A percentile compares a stretch with the other conserved stretches of the same genome.
These are phyloP conservation scores for Arabidopsis hybrid DNA, from an alignment of 441 rosid genomes.

Conservation along the genomic window DNA sequence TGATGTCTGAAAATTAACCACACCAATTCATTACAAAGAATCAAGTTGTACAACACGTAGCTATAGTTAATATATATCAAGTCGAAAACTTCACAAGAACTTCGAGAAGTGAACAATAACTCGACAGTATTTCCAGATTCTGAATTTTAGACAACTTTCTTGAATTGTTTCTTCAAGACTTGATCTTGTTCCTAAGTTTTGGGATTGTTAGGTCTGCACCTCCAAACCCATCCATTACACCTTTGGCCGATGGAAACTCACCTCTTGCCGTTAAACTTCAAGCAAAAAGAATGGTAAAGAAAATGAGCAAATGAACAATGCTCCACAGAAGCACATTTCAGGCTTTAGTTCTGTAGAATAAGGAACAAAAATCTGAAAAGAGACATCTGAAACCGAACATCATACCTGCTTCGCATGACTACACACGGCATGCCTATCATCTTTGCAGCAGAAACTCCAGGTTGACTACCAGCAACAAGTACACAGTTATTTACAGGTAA, in stretches of 20 bases:
- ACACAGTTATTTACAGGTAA: constrained; percentile 65
- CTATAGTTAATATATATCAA: constrained; percentile 3
- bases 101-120: constrained; percentile 16
- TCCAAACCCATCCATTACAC: constrained; percentile 89
- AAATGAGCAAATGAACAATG: constrained; percentile 16
- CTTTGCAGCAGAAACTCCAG: constrained; percentile 81
- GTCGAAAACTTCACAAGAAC: constrained; percentile 14
- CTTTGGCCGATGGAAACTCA: constrained; percentile 83
- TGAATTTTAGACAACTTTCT: constrained; percentile 20
- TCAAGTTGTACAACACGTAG: constrained; percentile 32
- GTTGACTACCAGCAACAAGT: constrained; percentile 83
- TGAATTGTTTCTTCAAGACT: constrained; percentile 47
- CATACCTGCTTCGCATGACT: constrained; percentile 87
- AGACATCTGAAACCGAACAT: not conserved
- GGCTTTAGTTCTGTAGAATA: not conserved
- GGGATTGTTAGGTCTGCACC: constrained; percentile 80
- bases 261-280: constrained; percentile 82
- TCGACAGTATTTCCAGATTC: not conserved
- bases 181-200: constrained; percentile 54
- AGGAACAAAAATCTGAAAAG: constrained; percentile 12
- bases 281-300: not conserved
- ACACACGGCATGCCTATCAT: constrained; percentile 88
- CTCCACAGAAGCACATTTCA: constrained; percentile 14
- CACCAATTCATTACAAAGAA: constrained; percentile 31
- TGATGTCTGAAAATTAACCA: constrained; percentile 26